Conservation (phyloP, 306 rosid genomes). For the Trifolium dubium region DNA sequence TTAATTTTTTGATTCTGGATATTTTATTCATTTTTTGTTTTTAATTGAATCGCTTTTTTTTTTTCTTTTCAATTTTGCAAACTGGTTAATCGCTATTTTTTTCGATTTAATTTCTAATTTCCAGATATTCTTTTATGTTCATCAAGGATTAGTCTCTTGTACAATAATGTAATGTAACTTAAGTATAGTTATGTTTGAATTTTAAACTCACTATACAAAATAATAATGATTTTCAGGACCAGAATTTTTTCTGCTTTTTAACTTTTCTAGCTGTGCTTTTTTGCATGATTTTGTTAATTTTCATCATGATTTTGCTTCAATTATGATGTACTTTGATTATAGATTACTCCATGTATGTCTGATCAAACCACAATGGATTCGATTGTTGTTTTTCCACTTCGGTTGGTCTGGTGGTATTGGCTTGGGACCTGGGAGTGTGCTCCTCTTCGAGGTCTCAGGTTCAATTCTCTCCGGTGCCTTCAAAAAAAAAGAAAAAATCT, state of each 20-base stretch:
- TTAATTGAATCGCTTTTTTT: not conserved
- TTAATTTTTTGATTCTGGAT: not conserved
- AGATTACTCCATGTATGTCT: constrained; percentile 35
- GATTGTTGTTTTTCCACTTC: not conserved
- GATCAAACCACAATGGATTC: not conserved
- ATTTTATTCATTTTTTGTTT: not conserved
- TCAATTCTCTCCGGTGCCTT: too few species aligned
- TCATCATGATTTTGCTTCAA: constrained; percentile 37
- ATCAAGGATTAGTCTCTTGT: not conserved
- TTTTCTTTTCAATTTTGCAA: too few species aligned
- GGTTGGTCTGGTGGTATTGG: too few species aligned
- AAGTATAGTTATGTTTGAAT: not conserved
- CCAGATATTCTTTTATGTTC: not conserved
- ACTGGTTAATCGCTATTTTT: not conserved
- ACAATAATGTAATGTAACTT: not conserved
- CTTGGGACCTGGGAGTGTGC: too few species aligned
- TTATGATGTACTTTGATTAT: constrained; percentile 49
- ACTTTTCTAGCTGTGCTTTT: constrained; percentile 45
- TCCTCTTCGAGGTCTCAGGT: too few species aligned
- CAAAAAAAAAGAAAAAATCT: not conserved
- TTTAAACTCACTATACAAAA: not conserved
- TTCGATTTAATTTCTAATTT: not conserved
- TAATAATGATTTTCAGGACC: constrained; percentile 16
- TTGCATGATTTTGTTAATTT: constrained; percentile 48
- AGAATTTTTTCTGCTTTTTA: constrained; percentile 23